Evolutionary conservation across 768 basidiomycete species (phyloP).

Genomic region (Amanita polypyramis): DNA sequence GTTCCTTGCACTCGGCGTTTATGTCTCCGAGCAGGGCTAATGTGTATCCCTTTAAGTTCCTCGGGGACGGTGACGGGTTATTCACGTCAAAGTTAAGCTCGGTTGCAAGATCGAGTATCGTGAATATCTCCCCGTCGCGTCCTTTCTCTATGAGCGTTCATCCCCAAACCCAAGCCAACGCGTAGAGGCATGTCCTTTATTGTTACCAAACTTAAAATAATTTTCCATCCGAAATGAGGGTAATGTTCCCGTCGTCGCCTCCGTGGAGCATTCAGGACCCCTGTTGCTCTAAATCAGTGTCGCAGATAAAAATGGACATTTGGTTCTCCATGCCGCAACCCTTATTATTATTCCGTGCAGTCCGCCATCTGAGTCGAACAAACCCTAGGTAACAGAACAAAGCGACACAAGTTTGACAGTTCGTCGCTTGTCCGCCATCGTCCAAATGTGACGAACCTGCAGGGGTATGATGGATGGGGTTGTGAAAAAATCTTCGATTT

Average conservation of each 20-base stretch:
- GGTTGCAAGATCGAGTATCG: neutral
- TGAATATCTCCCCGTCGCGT: neutral
- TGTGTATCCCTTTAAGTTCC: neutral
- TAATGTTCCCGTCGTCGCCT: neutral
- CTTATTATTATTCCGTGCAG: neutral
- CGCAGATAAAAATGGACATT: neutral
- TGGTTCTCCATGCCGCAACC: neutral
- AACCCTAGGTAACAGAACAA: neutral
- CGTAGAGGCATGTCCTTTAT: neutral
- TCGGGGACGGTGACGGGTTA: neutral
- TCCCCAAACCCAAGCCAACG: neutral
- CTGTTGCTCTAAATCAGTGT: neutral
- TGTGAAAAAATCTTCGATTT: neutral
- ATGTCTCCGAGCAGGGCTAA: neutral
- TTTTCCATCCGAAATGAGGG: slow-evolving; percentile 2
- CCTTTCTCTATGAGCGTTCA: neutral
- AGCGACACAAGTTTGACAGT: neutral
- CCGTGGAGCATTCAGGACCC: neutral
- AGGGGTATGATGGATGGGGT: neutral
- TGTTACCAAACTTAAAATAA: neutral
- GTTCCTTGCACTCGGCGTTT: neutral
- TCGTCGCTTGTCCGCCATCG: neutral
- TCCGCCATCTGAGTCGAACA: neutral
- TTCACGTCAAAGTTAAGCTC: slow-evolving; percentile 5
- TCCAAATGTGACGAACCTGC: neutral